A percentile compares a stretch with the other conserved stretches of the same genome.
These are phyloP conservation scores for Cicer chorassanicum DNA, from an alignment of 306 rosid genomes.

Conservation along the genomic window DNA sequence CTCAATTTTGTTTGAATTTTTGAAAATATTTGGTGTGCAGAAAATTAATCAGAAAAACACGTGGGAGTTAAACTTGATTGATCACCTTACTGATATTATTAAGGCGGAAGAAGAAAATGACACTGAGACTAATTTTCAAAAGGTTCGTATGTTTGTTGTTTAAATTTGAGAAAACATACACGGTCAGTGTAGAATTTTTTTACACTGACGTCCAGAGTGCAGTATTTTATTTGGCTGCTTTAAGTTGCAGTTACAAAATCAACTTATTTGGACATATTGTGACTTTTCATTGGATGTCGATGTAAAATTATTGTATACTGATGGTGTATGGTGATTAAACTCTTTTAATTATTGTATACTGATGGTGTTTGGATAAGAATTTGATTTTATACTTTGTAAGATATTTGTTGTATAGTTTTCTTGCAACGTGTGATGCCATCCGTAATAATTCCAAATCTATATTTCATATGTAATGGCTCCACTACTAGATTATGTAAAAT, in stretches of 20 bases:
- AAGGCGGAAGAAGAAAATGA: conserved; percentile 81
- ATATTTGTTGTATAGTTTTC: conserved; percentile 4
- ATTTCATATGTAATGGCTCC: background rate
- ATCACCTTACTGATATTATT: conserved; percentile 84
- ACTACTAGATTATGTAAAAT: background rate
- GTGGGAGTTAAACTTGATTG: conserved; percentile 94
- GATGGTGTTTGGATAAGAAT: background rate
- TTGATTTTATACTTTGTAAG: conserved; percentile 25
- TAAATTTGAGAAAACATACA: no score
- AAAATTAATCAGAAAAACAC: conserved; percentile 97
- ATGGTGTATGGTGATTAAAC: no score
- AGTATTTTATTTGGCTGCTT: no score
- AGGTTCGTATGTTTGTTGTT: conserved; percentile 51
- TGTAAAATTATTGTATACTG: no score
- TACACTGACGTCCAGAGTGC: no score
- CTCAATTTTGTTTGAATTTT: conserved; percentile 5
- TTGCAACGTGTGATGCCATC: background rate
- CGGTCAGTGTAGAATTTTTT: no score
- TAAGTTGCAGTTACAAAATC: no score
- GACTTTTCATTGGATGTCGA: no score
- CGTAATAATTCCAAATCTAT: background rate
- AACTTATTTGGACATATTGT: no score
- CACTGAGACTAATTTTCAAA: conserved; percentile 88
- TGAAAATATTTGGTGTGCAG: conserved; percentile 53
- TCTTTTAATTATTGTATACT: background rate